Evolutionary conservation across 2,329 filamentous ascomycete species (phyloP).

Genomic region (Penicillium corylophilum): DNA sequence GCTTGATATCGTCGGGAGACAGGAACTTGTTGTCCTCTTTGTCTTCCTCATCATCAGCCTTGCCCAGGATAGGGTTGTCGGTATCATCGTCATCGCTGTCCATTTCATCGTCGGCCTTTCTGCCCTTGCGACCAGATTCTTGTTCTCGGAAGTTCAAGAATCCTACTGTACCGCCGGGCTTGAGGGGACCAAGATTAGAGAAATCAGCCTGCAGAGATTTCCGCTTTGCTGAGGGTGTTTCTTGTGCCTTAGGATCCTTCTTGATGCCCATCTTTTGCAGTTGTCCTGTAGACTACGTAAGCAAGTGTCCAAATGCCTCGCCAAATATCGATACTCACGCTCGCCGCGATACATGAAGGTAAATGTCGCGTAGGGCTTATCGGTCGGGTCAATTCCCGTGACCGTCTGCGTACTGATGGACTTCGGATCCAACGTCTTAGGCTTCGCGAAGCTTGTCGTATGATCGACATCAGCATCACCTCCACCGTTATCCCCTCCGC

Average conservation of each 20-base stretch:
- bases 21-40: slow-evolving; percentile 50
- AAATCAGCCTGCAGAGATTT: slow-evolving; percentile 84
- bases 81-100: slow-evolving; percentile 71
- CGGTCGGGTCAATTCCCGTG: slow-evolving; percentile 94
- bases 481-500: slow-evolving; percentile 56
- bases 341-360: slow-evolving; percentile 97
- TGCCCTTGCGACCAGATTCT: slow-evolving; percentile 56
- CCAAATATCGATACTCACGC: slow-evolving; percentile 59
- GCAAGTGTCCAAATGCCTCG: neutral
- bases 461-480: slow-evolving; percentile 87
- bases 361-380: slow-evolving; percentile 94
- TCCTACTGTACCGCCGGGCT: slow-evolving; percentile 81
- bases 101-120: slow-evolving; percentile 65
- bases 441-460: slow-evolving; percentile 96
- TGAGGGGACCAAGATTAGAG: slow-evolving; percentile 77
- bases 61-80: slow-evolving; percentile 61
- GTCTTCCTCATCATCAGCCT: slow-evolving; percentile 61
- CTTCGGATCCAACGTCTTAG: slow-evolving; percentile 92
- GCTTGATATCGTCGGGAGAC: slow-evolving; percentile 61
- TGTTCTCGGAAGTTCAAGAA: slow-evolving; percentile 84
- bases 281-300: slow-evolving; percentile 62
- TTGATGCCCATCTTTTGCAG: slow-evolving; percentile 94
- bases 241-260: slow-evolving; percentile 61
- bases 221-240: slow-evolving; percentile 67
- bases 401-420: slow-evolving; percentile 98